A percentile compares a stretch with the other conserved stretches of the same genome.
These are phyloP conservation scores for Galerina sulciceps DNA, from an alignment of 768 basidiomycete species.

Conservation along the genomic window DNA sequence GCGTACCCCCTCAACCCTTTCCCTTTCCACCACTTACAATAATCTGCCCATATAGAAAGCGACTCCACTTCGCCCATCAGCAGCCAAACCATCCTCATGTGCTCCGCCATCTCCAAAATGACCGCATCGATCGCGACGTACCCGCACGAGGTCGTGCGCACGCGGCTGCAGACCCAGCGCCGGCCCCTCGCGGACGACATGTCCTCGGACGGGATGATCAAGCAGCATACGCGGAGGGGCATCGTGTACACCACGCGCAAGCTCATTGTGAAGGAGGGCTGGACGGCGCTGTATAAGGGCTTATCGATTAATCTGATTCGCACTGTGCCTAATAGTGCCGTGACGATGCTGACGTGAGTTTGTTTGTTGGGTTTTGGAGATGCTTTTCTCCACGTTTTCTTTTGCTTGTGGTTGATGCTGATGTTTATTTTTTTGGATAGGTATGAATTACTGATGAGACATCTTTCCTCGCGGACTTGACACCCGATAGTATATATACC, in stretches of 20 bases:
- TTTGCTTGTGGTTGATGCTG: not conserved
- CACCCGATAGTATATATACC: not conserved
- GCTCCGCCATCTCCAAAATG: constrained; percentile 96
- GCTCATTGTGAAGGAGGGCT: constrained; percentile 83
- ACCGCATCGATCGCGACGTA: constrained; percentile 94
- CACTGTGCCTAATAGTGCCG: constrained; percentile 95
- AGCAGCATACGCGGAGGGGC: constrained; percentile 60
- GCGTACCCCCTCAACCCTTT: constrained; percentile 36
- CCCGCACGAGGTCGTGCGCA: constrained; percentile 98
- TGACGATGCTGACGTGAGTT: constrained; percentile 92
- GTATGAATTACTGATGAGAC: constrained; percentile 60
- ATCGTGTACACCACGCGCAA: constrained; percentile 72
- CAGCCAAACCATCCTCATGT: constrained; percentile 75
- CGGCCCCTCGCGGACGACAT: constrained; percentile 63
- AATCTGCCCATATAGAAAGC: constrained; percentile 37
- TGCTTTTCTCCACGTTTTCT: not conserved
- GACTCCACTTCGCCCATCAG: constrained; percentile 55
- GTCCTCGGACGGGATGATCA: constrained; percentile 67
- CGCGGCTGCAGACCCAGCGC: constrained; percentile 89
- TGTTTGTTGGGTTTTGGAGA: not conserved
- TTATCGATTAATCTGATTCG: constrained; percentile 91
- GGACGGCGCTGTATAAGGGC: constrained; percentile 90
- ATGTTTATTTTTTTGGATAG: constrained; percentile 26
- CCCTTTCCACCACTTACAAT: not conserved
- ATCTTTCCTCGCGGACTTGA: constrained; percentile 42